phyloP scores from a whole-genome alignment of 2,329 filamentous ascomycete species.

The Alternaria arbusti region DNA sequence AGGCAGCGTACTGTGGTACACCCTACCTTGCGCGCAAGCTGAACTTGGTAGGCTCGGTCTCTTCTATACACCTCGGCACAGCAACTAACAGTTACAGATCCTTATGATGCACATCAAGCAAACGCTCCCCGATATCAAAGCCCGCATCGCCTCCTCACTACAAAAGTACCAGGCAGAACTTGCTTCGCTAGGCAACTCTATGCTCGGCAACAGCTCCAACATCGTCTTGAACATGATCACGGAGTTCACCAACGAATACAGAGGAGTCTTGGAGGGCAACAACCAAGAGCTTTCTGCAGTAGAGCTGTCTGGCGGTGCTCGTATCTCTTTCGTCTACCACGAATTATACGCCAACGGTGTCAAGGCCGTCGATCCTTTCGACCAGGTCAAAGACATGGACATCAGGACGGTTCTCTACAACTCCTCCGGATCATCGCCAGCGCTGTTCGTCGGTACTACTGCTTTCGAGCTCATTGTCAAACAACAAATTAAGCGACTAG shows the following conservation, averaged over 20 bases:
- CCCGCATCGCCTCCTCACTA: constrained; percentile 89
- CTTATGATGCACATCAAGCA: constrained; percentile 99
- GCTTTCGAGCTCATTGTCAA: constrained; percentile 99
- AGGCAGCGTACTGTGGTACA: constrained; percentile 97
- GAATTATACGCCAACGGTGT: constrained; percentile 97
- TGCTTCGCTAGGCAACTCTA: constrained; percentile 82
- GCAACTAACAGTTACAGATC: constrained; percentile 62
- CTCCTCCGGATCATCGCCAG: constrained; percentile 96
- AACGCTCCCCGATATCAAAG: constrained; percentile 97
- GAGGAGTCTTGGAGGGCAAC: constrained; percentile 93
- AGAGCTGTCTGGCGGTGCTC: constrained; percentile 92
- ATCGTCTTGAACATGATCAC: constrained; percentile 99
- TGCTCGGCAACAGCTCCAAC: constrained; percentile 94
- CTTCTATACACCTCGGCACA: neutral
- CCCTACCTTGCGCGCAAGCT: constrained; percentile 96
- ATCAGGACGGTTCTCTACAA: constrained; percentile 98
- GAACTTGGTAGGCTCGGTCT: constrained; percentile 69
- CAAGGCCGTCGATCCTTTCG: constrained; percentile 97
- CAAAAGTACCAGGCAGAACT: constrained; percentile 90
- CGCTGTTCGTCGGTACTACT: constrained; percentile 94
- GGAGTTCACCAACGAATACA: constrained; percentile 97
- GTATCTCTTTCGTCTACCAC: constrained; percentile 99
- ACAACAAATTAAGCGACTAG: constrained; percentile 94
- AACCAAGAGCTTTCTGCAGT: constrained; percentile 94
- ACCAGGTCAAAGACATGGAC: constrained; percentile 95